Percentiles rank a stretch among this genome's conserved stretches.
These are phyloP conservation scores for Psidium guajava DNA, from an alignment of 345 rosid genomes.

Conservation along the genomic window DNA sequence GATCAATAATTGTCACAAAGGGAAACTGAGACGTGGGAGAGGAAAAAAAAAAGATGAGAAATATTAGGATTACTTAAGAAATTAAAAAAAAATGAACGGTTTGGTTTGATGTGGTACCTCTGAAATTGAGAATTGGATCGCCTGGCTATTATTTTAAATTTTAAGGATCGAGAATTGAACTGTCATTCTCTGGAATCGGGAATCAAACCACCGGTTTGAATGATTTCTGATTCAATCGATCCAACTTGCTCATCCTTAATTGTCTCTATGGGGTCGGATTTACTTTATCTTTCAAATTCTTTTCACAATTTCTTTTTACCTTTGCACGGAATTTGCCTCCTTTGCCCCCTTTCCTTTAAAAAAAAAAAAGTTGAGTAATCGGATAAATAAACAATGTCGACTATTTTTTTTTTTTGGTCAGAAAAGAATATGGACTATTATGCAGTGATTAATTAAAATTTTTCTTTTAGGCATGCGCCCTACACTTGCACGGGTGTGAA, in stretches of 20 bases:
- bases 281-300: neutral
- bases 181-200: too few relatives aligned
- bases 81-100: too few relatives aligned
- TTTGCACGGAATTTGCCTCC: neutral
- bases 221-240: too few relatives aligned
- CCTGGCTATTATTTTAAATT: rapidly evolving
- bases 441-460: neutral
- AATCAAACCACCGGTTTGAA: too few relatives aligned
- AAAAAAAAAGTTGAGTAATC: neutral
- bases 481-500: neutral
- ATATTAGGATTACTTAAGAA: too few relatives aligned
- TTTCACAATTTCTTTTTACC: neutral
- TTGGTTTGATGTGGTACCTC: too few relatives aligned
- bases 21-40: too few relatives aligned
- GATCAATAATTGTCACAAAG: neutral
- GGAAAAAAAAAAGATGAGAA: too few relatives aligned
- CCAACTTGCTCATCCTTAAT: too few relatives aligned
- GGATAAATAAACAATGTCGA: neutral
- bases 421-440: neutral
- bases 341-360: neutral
- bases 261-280: neutral
- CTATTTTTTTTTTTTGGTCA: too few relatives aligned
- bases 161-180: too few relatives aligned
- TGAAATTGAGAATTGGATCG: too few relatives aligned
- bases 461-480: neutral